A percentile compares a stretch with the other conserved stretches of the same genome.
These are phyloP conservation scores for Bryopsis sp. DNA, from an alignment of 139 green algal genomes.

Conservation along the genomic window DNA sequence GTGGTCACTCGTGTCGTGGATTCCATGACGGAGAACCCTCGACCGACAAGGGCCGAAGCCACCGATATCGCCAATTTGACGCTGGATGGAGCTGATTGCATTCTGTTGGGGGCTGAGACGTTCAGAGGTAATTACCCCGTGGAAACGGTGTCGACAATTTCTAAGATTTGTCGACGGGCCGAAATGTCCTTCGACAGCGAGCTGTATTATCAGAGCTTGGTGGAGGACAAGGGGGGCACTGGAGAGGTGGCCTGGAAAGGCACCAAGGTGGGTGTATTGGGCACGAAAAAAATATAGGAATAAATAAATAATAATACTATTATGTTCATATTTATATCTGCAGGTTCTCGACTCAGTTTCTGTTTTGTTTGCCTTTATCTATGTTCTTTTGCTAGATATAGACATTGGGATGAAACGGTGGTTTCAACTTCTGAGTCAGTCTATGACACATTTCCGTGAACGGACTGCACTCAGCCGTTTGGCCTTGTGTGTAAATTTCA, in stretches of 20 bases:
- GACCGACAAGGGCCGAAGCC: constrained; percentile 67
- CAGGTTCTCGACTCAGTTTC: not conserved
- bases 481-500: not conserved
- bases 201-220: constrained; percentile 34
- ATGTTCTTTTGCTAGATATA: not conserved
- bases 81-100: constrained; percentile 65
- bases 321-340: not conserved
- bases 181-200: constrained; percentile 37
- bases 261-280: not conserved
- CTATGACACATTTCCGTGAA: too few relatives aligned
- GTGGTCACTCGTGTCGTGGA: constrained; percentile 83
- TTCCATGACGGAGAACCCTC: constrained; percentile 68
- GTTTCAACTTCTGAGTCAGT: too few relatives aligned
- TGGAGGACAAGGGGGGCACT: constrained; percentile 16
- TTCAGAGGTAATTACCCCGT: constrained; percentile 60
- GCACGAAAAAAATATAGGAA: too few relatives aligned
- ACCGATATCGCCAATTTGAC: constrained; percentile 92
- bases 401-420: not conserved
- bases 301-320: too few relatives aligned
- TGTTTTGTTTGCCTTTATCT: not conserved
- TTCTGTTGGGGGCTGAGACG: constrained; percentile 80
- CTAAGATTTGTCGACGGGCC: constrained; percentile 23
- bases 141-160: constrained; percentile 4
- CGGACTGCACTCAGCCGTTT: too few relatives aligned
- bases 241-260: not conserved